Evolutionary conservation across 768 basidiomycete species (phyloP).

Genomic region (Xanthoconium stramineum): DNA sequence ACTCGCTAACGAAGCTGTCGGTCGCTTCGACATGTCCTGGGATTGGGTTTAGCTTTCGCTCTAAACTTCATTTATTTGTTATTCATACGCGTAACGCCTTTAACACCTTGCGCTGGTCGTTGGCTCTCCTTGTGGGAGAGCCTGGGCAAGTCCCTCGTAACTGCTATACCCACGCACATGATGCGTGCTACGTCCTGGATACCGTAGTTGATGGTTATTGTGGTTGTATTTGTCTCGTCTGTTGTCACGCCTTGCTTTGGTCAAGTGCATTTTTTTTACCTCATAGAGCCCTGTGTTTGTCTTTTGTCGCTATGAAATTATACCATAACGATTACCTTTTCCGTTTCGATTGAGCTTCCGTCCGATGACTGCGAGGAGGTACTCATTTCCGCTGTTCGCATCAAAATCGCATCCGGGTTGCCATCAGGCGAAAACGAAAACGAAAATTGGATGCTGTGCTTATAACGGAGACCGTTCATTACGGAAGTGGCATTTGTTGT

Average conservation of each 20-base stretch:
- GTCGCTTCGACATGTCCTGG: constrained; percentile 56
- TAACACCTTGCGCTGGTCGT: constrained; percentile 15
- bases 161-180: constrained; percentile 17
- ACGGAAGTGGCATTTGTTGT: constrained; percentile 4
- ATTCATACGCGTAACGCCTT: constrained; percentile 22
- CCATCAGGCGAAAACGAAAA: neutral
- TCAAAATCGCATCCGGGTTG: neutral
- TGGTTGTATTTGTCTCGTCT: constrained; percentile 3
- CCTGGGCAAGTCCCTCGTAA: constrained; percentile 18
- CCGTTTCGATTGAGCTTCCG: neutral
- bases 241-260: constrained; percentile 32
- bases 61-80: constrained; percentile 21
- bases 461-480: constrained; percentile 3
- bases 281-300: constrained; percentile 14
- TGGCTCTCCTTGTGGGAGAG: constrained; percentile 27
- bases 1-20: constrained; percentile 44
- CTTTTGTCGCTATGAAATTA: constrained; percentile 8
- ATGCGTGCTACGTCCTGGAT: constrained; percentile 23
- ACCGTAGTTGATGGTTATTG: constrained; percentile 30
- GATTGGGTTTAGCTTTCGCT: constrained; percentile 34
- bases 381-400: constrained; percentile 2
- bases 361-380: constrained; percentile 3
- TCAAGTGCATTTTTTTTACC: constrained; percentile 29
- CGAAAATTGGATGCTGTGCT: neutral
- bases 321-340: neutral